These are phyloP conservation scores for Camellia sinensis DNA, from an alignment of 148 eudicot species.

Conservation along the genomic window DNA sequence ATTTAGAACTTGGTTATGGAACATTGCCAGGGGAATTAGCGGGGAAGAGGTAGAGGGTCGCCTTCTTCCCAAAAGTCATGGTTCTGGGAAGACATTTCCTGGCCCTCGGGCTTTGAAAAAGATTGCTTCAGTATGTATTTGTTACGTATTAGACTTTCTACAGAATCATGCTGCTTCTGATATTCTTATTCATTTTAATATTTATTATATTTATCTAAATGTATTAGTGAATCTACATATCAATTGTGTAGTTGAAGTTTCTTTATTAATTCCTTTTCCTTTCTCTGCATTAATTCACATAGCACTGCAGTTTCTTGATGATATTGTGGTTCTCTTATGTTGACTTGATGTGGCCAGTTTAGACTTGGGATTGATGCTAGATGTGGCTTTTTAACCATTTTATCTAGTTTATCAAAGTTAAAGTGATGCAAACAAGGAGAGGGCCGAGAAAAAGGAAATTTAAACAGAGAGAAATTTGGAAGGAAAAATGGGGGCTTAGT, in stretches of 20 bases:
- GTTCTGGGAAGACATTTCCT: conserved; percentile 89
- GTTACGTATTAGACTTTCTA: neutral
- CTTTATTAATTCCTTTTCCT: neutral
- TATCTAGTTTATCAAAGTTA: neutral
- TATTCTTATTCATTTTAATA: conserved; percentile 18
- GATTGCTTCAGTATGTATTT: conserved; percentile 47
- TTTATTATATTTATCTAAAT: neutral
- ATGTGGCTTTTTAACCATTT: conserved; percentile 3
- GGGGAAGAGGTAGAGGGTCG: conserved; percentile 93
- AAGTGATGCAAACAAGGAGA: neutral
- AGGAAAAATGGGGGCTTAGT: neutral
- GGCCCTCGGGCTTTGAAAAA: conserved; percentile 71
- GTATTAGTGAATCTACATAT: conserved; percentile 2
- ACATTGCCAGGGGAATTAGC: conserved; percentile 79
- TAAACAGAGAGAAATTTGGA: neutral
- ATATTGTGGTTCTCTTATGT: conserved; percentile 6
- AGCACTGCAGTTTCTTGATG: neutral
- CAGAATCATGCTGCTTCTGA: neutral
- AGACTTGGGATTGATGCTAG: neutral
- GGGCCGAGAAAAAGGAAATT: neutral
- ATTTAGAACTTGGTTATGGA: conserved; percentile 91
- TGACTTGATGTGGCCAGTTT: neutral
- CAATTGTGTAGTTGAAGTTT: neutral
- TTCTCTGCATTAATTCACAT: too few relatives aligned
- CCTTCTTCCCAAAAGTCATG: conserved; percentile 87